These are phyloP conservation scores for Xylaria sp. DNA, from an alignment of 2,329 filamentous ascomycete genomes.

Conservation along the genomic window DNA sequence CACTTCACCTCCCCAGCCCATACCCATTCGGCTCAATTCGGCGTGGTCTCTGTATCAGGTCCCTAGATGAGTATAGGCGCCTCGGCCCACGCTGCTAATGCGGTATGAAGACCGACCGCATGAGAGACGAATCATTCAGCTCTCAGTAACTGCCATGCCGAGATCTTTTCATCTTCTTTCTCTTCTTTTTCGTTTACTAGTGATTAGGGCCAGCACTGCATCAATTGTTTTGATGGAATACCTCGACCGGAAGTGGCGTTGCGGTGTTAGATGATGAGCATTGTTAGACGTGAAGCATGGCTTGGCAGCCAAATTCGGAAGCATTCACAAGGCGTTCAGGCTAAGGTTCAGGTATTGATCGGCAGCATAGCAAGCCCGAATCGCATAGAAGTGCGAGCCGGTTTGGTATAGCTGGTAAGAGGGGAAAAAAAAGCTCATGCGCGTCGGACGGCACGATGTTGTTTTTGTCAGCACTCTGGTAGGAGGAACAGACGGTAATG, in stretches of 20 bases:
- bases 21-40: not conserved
- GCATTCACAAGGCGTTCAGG: conserved; percentile 25
- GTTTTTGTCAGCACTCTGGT: conserved; percentile 5
- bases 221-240: not conserved
- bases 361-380: not conserved
- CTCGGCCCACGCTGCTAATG: not conserved
- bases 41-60: not conserved
- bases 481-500: not conserved
- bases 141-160: not conserved
- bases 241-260: conserved; percentile 5
- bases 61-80: not conserved
- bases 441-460: no score
- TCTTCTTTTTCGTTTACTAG: not conserved
- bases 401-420: no score
- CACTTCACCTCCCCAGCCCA: not conserved
- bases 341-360: conserved; percentile 5
- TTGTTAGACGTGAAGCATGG: not conserved
- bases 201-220: not conserved
- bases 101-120: not conserved
- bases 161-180: not conserved
- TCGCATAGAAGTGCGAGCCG: no score
- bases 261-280: not conserved
- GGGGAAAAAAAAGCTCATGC: conserved; percentile 3
- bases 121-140: not conserved
- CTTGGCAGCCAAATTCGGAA: conserved; percentile 17